These are phyloP conservation scores for Arachis hypogaea DNA, from an alignment of 306 rosid species.

Conservation along the genomic window DNA sequence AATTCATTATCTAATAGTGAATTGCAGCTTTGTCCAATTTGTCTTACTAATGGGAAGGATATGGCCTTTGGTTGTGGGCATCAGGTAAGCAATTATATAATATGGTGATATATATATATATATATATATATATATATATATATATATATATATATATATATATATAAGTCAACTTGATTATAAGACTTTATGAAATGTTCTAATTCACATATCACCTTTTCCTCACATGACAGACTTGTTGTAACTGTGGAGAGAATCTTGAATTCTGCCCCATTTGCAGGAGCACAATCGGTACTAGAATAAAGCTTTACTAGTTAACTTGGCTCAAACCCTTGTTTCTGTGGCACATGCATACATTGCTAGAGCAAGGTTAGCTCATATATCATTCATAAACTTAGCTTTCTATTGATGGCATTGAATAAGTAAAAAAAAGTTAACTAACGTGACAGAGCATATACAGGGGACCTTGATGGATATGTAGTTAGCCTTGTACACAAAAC, in stretches of 20 bases:
- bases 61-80: too few relatives aligned
- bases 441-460: neutral
- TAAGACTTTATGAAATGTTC: neutral
- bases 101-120: too few relatives aligned
- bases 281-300: conserved; percentile 62
- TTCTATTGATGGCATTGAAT: conserved; percentile 1
- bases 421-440: conserved; percentile 1
- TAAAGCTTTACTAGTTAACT: conserved; percentile 61
- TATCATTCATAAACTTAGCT: conserved; percentile 18
- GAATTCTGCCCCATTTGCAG: conserved; percentile 83
- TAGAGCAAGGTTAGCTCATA: conserved; percentile 16
- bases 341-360: conserved; percentile 21
- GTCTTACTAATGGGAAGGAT: too few relatives aligned
- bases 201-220: neutral
- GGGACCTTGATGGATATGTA: conserved; percentile 15
- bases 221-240: conserved; percentile 67
- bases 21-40: too few relatives aligned
- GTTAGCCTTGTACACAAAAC: conserved; percentile 9
- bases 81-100: too few relatives aligned
- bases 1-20: too few relatives aligned
- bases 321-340: conserved; percentile 22
- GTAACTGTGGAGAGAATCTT: conserved; percentile 73
- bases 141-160: neutral
- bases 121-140: neutral
- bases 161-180: conserved; percentile 1